Conservation (phyloP, 495 filamentous ascomycete genomes). For the Tuber magnatum region DNA sequence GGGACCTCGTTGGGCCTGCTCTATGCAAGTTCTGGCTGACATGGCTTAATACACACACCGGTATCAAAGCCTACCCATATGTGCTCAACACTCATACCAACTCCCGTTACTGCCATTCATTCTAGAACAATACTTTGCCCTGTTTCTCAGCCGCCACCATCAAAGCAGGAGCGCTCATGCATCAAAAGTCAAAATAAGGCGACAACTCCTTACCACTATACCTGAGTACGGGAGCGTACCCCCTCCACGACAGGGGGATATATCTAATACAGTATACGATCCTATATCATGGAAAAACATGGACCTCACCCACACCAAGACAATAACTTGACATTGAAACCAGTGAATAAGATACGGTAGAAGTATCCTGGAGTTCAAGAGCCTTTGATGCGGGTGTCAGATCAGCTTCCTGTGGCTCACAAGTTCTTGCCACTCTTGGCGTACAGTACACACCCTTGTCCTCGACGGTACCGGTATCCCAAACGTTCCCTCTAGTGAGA, state of each 20-base stretch:
- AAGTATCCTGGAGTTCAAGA: background rate
- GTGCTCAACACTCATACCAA: background rate
- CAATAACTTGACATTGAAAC: background rate
- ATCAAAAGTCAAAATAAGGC: background rate
- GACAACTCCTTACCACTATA: background rate
- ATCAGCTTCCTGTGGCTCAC: background rate
- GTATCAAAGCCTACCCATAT: background rate
- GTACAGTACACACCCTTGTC: background rate
- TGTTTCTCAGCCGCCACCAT: background rate
- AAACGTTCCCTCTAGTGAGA: background rate
- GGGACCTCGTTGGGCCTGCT: background rate
- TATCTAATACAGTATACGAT: background rate
- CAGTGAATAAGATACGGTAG: too few species aligned
- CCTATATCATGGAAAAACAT: background rate
- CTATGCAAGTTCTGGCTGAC: background rate
- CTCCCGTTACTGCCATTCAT: background rate
- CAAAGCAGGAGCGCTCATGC: background rate
- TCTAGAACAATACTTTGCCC: background rate
- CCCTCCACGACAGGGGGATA: background rate
- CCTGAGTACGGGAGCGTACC: background rate
- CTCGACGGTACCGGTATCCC: background rate
- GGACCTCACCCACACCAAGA: background rate
- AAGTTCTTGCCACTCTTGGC: background rate
- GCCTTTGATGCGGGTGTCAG: background rate
- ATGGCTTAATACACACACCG: background rate